Percentiles rank a stretch among this genome's conserved stretches.
phyloP scores from a whole-genome alignment of 2,329 filamentous ascomycete species.

The Calonectria montana region DNA sequence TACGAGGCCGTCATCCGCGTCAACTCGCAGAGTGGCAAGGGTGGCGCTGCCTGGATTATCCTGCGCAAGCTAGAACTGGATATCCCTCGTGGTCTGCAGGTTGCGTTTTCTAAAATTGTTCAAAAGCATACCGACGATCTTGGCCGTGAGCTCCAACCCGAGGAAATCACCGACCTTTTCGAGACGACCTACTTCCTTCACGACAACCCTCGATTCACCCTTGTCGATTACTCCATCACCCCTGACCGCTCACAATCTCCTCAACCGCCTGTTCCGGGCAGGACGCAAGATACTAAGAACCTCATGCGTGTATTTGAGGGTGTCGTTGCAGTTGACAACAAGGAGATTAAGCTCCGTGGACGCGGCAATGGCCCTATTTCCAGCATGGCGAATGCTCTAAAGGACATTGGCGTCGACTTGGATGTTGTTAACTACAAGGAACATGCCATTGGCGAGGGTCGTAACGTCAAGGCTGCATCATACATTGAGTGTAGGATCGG shows the following conservation, averaged over 20 bases:
- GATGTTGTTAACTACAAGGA: slow-evolving; percentile 97
- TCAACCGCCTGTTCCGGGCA: slow-evolving; percentile 73
- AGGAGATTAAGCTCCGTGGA: slow-evolving; percentile 82
- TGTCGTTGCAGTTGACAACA: slow-evolving; percentile 83
- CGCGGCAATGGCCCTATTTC: slow-evolving; percentile 92
- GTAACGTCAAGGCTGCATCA: slow-evolving; percentile 90
- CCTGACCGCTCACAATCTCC: slow-evolving; percentile 85
- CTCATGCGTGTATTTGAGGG: slow-evolving; percentile 86
- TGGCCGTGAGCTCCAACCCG: slow-evolving; percentile 84
- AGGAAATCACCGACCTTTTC: slow-evolving; percentile 90
- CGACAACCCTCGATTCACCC: slow-evolving; percentile 83
- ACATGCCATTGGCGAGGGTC: slow-evolving; percentile 84
- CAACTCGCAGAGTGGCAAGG: slow-evolving; percentile 96
- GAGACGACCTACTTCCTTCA: slow-evolving; percentile 88
- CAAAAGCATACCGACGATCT: slow-evolving; percentile 83
- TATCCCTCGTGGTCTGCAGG: slow-evolving; percentile 89
- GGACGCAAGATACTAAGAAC: slow-evolving; percentile 81
- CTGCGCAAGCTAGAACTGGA: slow-evolving; percentile 90
- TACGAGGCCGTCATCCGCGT: slow-evolving; percentile 98
- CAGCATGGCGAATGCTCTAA: slow-evolving; percentile 84
- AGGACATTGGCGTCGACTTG: slow-evolving; percentile 82
- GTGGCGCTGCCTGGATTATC: slow-evolving; percentile 94
- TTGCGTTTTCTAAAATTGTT: slow-evolving; percentile 90
- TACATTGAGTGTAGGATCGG: slow-evolving; percentile 89
- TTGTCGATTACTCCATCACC: slow-evolving; percentile 92